phyloP scores from a whole-genome alignment of 2,329 filamentous ascomycete genomes.

The Colletotrichum lindemuthianum region DNA sequence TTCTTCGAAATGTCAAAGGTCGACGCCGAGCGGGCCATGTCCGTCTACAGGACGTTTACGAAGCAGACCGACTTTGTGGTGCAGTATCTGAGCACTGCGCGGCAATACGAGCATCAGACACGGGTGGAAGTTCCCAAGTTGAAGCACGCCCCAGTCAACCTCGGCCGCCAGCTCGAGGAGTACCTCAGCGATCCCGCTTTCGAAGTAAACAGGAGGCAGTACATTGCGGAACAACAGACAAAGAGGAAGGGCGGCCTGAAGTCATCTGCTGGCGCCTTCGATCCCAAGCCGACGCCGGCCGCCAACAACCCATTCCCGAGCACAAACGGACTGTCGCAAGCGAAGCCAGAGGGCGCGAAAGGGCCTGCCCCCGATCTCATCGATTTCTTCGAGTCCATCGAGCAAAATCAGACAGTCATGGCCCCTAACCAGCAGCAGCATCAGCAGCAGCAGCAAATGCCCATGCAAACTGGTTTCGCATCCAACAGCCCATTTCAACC shows the following conservation, averaged over 20 bases:
- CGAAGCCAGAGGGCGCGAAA: constrained; percentile 63
- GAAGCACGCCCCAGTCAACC: constrained; percentile 93
- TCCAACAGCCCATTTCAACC: constrained; percentile 47
- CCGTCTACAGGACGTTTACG: constrained; percentile 92
- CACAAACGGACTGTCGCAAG: constrained; percentile 46
- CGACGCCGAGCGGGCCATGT: constrained; percentile 90
- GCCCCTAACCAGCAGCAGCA: constrained; percentile 51
- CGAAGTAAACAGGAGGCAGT: constrained; percentile 91
- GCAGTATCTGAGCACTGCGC: constrained; percentile 85
- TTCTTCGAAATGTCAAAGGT: constrained; percentile 98
- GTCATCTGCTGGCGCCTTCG: constrained; percentile 43
- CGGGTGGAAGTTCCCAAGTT: constrained; percentile 94
- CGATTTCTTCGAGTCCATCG: constrained; percentile 94
- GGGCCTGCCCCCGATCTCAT: constrained; percentile 82
- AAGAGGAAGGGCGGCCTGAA: constrained; percentile 59
- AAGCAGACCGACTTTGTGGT: constrained; percentile 94
- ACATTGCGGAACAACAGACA: constrained; percentile 85
- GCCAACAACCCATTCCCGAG: constrained; percentile 56
- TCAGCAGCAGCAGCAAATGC: constrained; percentile 41
- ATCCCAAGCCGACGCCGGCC: constrained; percentile 49
- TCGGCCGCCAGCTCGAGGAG: constrained; percentile 90
- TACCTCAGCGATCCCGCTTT: constrained; percentile 96
- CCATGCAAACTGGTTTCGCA: constrained; percentile 40
- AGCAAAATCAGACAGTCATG: constrained; percentile 84
- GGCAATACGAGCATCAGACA: constrained; percentile 92